These are phyloP conservation scores for Phytophthora foliorum DNA, from an alignment of 352 stramenopile genomes.

Conservation along the genomic window DNA sequence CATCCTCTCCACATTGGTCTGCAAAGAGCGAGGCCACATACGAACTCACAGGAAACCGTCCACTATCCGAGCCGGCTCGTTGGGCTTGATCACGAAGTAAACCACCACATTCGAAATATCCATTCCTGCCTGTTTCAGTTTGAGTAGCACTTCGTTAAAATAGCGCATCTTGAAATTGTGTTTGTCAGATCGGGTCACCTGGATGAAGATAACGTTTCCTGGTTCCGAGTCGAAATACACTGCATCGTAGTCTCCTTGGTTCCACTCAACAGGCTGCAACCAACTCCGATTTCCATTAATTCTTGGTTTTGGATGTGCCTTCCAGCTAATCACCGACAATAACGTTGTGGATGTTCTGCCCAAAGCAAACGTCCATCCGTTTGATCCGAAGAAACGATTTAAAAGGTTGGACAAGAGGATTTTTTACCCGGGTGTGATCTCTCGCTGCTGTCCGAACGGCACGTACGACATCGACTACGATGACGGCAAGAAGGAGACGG, in stretches of 20 bases:
- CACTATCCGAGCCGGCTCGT: not conserved
- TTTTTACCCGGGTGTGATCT: too few species aligned
- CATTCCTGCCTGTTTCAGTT: slow-evolving; percentile 18
- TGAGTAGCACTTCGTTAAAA: slow-evolving; percentile 35
- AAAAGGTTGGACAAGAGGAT: too few species aligned
- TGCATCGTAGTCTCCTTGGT: slow-evolving; percentile 41
- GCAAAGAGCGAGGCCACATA: too few species aligned
- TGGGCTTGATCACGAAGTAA: slow-evolving; percentile 23
- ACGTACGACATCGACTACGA: too few species aligned
- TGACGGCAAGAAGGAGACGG: too few species aligned
- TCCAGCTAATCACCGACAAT: too few species aligned
- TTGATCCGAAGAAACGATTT: too few species aligned
- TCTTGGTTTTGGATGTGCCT: too few species aligned
- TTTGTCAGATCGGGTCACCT: slow-evolving; percentile 31
- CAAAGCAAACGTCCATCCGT: too few species aligned
- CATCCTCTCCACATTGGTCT: too few species aligned
- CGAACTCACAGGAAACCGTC: not conserved
- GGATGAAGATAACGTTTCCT: slow-evolving; percentile 38
- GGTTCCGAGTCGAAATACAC: slow-evolving; percentile 35
- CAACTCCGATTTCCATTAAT: slow-evolving; percentile 32
- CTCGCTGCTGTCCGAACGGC: too few species aligned
- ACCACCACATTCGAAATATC: slow-evolving; percentile 5
- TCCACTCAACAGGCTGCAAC: slow-evolving; percentile 37
- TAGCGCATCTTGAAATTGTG: slow-evolving; percentile 41
- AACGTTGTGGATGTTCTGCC: too few species aligned